Evolutionary conservation across 1,139 yeast genomes (phyloP).

Genomic region (Tardiomyces blankii): DNA sequence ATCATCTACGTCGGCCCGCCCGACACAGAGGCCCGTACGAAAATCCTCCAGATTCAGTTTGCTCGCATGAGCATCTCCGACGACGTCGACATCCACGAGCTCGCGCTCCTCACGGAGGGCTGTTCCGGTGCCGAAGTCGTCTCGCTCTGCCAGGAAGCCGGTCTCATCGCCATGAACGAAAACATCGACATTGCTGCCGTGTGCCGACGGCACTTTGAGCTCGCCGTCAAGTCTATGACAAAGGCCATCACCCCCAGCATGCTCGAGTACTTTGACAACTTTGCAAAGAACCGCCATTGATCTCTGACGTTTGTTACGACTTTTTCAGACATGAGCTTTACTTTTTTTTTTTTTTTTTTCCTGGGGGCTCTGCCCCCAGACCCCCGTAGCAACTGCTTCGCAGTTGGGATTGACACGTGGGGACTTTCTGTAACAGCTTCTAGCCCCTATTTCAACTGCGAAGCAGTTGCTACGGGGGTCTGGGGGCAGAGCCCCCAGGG

Average conservation of each 20-base stretch:
- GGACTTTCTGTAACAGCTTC: no score
- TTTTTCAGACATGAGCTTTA: no score
- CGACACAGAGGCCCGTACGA: constrained; percentile 62
- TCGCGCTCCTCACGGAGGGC: constrained; percentile 66
- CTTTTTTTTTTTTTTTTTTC: no score
- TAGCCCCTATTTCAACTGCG: no score
- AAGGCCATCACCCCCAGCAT: constrained; percentile 76
- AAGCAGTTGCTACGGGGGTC: no score
- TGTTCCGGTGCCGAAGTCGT: constrained; percentile 97
- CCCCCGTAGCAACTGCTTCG: no score
- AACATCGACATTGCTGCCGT: constrained; percentile 46
- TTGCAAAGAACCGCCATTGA: constrained; percentile 29
- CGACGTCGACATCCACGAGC: constrained; percentile 35
- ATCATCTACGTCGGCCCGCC: constrained; percentile 92
- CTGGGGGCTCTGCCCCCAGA: no score
- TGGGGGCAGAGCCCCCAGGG: no score
- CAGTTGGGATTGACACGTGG: no score
- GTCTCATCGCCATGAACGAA: constrained; percentile 83
- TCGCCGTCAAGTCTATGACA: constrained; percentile 56
- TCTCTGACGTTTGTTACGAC: no score
- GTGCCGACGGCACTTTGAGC: constrained; percentile 51
- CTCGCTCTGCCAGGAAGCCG: constrained; percentile 87
- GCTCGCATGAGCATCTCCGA: constrained; percentile 37
- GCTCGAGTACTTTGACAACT: constrained; percentile 62
- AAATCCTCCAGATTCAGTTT: constrained; percentile 62